Evolutionary conservation across 179 eudicot species (phyloP).

Genomic region (Beta corolliflora): DNA sequence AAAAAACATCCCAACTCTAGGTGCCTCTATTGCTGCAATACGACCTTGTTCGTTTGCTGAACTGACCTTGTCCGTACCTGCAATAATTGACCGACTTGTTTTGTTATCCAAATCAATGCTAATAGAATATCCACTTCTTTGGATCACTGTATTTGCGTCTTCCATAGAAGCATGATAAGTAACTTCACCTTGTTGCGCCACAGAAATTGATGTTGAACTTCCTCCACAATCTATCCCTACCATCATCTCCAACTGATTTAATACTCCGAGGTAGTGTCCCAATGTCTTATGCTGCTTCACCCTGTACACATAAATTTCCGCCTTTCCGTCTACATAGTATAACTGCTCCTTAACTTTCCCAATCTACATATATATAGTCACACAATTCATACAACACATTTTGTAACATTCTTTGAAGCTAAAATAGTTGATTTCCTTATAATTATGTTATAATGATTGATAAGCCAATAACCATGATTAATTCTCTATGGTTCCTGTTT

Average conservation of each 20-base stretch:
- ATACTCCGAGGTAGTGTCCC: no score
- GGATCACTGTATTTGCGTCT: background rate
- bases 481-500: no score
- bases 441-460: no score
- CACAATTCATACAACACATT: background rate
- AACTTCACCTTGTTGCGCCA: background rate
- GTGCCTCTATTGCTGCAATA: background rate
- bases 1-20: constrained; percentile 11
- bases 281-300: background rate
- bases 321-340: background rate
- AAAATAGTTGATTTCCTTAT: background rate
- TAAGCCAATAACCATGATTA: no score
- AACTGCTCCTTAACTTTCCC: background rate
- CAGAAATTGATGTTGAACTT: background rate
- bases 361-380: background rate
- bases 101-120: background rate
- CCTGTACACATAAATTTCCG: background rate
- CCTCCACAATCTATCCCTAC: background rate
- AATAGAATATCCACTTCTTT: background rate
- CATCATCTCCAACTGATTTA: background rate
- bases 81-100: background rate
- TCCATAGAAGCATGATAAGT: background rate
- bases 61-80: background rate
- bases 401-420: background rate
- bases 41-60: background rate